phyloP scores from a whole-genome alignment of 1,284 basidiomycete genomes.

The Microbotryum scabiosae region DNA sequence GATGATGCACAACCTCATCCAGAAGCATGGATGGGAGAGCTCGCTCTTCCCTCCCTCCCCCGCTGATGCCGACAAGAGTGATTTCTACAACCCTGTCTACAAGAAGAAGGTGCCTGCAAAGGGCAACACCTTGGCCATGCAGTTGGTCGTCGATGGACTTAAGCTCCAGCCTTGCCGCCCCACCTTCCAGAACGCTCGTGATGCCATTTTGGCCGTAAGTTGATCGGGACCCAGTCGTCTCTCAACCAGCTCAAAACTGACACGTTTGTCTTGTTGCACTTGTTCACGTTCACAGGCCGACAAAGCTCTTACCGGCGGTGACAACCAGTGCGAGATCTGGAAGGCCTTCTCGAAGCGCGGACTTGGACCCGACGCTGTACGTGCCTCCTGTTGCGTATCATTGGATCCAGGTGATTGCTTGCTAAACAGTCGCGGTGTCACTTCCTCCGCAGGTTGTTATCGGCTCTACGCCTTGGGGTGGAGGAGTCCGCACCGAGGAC shows the following conservation, averaged over 20 bases:
- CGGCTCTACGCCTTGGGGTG: slow-evolving; percentile 54
- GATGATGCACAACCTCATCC: slow-evolving; percentile 63
- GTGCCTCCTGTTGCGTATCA: slow-evolving; percentile 26
- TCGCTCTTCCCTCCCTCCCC: not conserved
- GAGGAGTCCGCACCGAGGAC: slow-evolving; percentile 56
- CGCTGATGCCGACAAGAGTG: not conserved
- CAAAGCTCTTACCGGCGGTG: slow-evolving; percentile 76
- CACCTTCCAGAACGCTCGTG: slow-evolving; percentile 78
- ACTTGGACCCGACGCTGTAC: slow-evolving; percentile 59
- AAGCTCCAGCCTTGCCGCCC: slow-evolving; percentile 86
- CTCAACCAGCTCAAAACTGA: not conserved
- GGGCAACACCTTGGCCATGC: slow-evolving; percentile 77
- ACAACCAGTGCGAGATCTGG: slow-evolving; percentile 88
- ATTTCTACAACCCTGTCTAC: slow-evolving; percentile 27
- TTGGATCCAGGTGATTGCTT: too few relatives aligned
- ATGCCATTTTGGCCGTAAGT: slow-evolving; percentile 61
- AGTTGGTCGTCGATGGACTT: slow-evolving; percentile 85
- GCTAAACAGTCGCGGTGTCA: too few relatives aligned
- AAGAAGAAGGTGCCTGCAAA: slow-evolving; percentile 64
- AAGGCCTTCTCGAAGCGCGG: slow-evolving; percentile 73
- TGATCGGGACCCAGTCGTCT: too few relatives aligned
- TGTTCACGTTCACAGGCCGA: slow-evolving; percentile 62
- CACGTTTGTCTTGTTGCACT: not conserved
- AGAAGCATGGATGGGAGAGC: slow-evolving; percentile 65
- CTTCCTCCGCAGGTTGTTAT: slow-evolving; percentile 4